Percentiles rank a stretch among this genome's conserved stretches.
Conservation (phyloP, 495 filamentous ascomycete genomes). For the Neurospora sp. region DNA sequence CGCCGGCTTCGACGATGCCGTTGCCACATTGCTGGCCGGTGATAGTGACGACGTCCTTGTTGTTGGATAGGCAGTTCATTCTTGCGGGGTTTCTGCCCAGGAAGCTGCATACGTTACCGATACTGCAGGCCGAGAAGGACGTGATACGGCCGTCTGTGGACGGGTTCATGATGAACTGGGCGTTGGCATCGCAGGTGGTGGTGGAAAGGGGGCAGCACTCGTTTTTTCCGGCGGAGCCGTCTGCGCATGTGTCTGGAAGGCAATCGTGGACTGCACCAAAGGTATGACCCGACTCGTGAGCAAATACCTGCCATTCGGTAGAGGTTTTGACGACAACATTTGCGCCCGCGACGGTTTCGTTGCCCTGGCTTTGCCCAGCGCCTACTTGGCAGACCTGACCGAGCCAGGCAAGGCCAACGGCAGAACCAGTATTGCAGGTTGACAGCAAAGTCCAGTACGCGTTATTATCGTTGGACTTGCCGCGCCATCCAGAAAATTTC, state of each 20-base stretch:
- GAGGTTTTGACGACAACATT: conserved; percentile 83
- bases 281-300: conserved; percentile 90
- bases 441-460: conserved; percentile 92
- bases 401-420: conserved; percentile 89
- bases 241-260: conserved; percentile 50
- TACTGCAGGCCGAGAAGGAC: conserved; percentile 73
- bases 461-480: conserved; percentile 58
- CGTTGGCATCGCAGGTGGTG: conserved; percentile 63
- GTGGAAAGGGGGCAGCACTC: conserved; percentile 77
- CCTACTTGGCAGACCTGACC: conserved; percentile 72
- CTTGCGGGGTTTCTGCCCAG: conserved; percentile 71
- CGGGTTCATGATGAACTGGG: conserved; percentile 89
- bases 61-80: conserved; percentile 65
- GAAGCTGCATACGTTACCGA: conserved; percentile 95
- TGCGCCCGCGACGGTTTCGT: conserved; percentile 66
- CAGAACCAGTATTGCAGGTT: conserved; percentile 71
- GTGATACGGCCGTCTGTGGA: conserved; percentile 62
- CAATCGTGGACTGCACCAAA: conserved; percentile 97
- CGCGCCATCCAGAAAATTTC: conserved; percentile 82
- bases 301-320: conserved; percentile 92
- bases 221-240: conserved; percentile 49
- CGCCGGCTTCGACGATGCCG: conserved; percentile 88
- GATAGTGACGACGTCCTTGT: conserved; percentile 77
- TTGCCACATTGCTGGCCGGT: conserved; percentile 85
- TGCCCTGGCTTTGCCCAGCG: conserved; percentile 28